A percentile compares a stretch with the other conserved stretches of the same genome.
These are phyloP conservation scores for Tetrastigma voinierianum DNA, from an alignment of 164 flowering plant species.

Conservation along the genomic window DNA sequence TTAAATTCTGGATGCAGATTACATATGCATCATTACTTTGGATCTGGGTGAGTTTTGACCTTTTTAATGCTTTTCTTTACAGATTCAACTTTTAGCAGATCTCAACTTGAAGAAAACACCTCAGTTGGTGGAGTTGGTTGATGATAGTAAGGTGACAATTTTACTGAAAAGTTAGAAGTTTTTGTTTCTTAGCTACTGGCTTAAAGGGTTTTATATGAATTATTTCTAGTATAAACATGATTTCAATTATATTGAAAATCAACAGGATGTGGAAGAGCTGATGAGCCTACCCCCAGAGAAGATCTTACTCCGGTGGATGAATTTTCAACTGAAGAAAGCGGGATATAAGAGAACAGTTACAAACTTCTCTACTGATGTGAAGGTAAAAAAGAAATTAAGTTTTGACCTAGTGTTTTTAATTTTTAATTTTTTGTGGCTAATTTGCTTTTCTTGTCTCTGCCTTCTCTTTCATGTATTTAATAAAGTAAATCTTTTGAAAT, in stretches of 20 bases:
- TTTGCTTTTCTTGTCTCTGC: no score
- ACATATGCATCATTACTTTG: background rate
- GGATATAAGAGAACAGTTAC: slow-evolving; percentile 57
- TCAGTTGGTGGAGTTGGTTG: slow-evolving; percentile 84
- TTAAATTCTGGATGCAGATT: background rate
- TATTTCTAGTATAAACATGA: background rate
- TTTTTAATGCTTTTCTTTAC: slow-evolving; percentile 4
- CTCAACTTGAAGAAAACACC: slow-evolving; percentile 93
- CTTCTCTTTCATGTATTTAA: no score
- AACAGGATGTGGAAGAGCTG: slow-evolving; percentile 82
- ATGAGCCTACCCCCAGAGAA: slow-evolving; percentile 80
- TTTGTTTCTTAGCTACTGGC: background rate
- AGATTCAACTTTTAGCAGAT: slow-evolving; percentile 96
- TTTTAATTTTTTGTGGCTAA: no score
- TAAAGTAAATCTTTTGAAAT: no score
- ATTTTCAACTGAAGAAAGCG: slow-evolving; percentile 69
- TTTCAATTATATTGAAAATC: background rate
- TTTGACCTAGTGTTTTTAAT: background rate
- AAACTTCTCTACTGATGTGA: slow-evolving; percentile 77
- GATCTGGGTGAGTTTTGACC: slow-evolving; percentile 1
- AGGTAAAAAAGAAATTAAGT: slow-evolving; percentile 40
- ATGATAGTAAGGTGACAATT: slow-evolving; percentile 66
- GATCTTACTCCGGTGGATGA: slow-evolving; percentile 78
- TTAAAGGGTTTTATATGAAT: background rate
- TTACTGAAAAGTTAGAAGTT: background rate